Evolutionary conservation across 2,329 filamentous ascomycete species (phyloP).

Genomic region (Penicillium vulpinum): DNA sequence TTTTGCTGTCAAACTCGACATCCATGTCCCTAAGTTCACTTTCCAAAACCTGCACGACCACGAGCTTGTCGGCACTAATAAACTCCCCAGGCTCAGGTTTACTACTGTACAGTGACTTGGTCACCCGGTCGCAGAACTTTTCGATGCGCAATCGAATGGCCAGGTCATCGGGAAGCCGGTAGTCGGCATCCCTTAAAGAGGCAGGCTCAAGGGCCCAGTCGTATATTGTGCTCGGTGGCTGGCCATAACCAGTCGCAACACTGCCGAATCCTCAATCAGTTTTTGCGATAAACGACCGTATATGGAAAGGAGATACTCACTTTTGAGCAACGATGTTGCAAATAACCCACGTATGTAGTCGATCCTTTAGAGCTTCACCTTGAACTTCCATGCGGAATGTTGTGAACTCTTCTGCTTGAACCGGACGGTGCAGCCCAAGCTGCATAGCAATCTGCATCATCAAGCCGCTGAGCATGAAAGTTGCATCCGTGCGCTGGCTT

Average conservation of each 20-base stretch:
- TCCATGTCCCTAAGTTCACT: slow-evolving; percentile 52
- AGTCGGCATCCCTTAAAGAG: slow-evolving; percentile 47
- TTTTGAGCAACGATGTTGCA: slow-evolving; percentile 69
- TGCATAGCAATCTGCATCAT: slow-evolving; percentile 69
- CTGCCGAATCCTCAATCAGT: slow-evolving; percentile 34
- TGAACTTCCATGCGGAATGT: slow-evolving; percentile 53
- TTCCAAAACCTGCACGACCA: slow-evolving; percentile 46
- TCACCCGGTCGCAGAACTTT: slow-evolving; percentile 60
- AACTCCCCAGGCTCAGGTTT: slow-evolving; percentile 54
- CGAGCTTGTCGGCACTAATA: slow-evolving; percentile 43
- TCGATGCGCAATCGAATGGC: slow-evolving; percentile 56
- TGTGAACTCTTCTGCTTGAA: slow-evolving; percentile 58
- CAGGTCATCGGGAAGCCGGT: slow-evolving; percentile 52
- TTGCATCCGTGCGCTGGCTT: slow-evolving; percentile 61
- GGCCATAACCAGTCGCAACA: slow-evolving; percentile 64
- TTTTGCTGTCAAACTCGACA: slow-evolving; percentile 49
- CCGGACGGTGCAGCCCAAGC: slow-evolving; percentile 62
- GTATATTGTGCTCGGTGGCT: slow-evolving; percentile 62
- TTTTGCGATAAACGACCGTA: background rate
- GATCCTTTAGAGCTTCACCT: slow-evolving; percentile 62
- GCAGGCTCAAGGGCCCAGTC: slow-evolving; percentile 55
- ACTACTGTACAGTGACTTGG: slow-evolving; percentile 57
- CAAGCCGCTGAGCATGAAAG: slow-evolving; percentile 62
- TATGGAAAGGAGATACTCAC: slow-evolving; percentile 37
- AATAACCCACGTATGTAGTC: slow-evolving; percentile 64